These are phyloP conservation scores for Saccharomycopsis vini DNA, from an alignment of 805 yeast species.

Conservation along the genomic window DNA sequence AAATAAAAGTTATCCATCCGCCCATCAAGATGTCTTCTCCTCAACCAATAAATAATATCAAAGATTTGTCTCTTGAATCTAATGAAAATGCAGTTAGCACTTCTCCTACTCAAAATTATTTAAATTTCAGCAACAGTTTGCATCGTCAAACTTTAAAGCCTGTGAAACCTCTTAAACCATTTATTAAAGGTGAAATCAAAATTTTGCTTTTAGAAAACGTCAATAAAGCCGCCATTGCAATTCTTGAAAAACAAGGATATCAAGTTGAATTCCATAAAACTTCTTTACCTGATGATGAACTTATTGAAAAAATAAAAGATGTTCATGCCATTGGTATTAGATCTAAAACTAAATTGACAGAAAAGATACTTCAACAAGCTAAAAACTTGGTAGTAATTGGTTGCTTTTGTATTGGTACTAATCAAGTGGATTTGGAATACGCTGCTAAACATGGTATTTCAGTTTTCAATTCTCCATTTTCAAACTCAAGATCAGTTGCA, in stretches of 20 bases:
- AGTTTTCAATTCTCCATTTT: slow-evolving; percentile 96
- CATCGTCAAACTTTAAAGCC: slow-evolving; percentile 41
- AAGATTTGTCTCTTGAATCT: slow-evolving; percentile 10
- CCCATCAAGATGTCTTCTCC: slow-evolving; percentile 20
- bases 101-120: slow-evolving; percentile 68
- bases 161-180: slow-evolving; percentile 79
- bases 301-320: slow-evolving; percentile 85
- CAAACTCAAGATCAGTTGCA: slow-evolving; percentile 97
- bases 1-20: no score
- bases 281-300: slow-evolving; percentile 84
- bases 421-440: slow-evolving; percentile 86
- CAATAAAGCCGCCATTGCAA: slow-evolving; percentile 82
- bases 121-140: slow-evolving; percentile 28
- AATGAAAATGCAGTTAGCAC: slow-evolving; percentile 59
- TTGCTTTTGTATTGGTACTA: slow-evolving; percentile 98
- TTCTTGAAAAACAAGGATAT: slow-evolving; percentile 84
- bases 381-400: slow-evolving; percentile 85
- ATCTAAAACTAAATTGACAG: slow-evolving; percentile 87
- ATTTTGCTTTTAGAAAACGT: slow-evolving; percentile 87
- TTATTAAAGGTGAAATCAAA: slow-evolving; percentile 91
- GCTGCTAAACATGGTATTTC: slow-evolving; percentile 93
- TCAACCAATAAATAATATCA: slow-evolving; percentile 15
- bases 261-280: slow-evolving; percentile 92
- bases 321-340: slow-evolving; percentile 98
- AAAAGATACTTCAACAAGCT: slow-evolving; percentile 72